Percentiles rank a stretch among this genome's conserved stretches.
phyloP scores from a whole-genome alignment of 352 stramenopile species.

The Lagenidium sp. region DNA sequence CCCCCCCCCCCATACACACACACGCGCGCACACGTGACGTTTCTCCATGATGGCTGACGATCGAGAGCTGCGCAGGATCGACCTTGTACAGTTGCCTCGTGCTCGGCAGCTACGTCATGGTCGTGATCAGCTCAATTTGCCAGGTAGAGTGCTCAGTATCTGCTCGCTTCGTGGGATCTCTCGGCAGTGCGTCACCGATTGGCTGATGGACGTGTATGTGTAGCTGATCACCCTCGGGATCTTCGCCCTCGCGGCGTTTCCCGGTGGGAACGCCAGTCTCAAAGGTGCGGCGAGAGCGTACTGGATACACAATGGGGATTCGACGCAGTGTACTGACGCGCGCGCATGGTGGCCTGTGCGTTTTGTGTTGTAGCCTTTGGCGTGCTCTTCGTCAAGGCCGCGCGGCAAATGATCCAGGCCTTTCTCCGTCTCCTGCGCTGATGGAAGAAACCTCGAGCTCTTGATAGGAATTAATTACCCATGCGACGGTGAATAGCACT shows the following conservation, averaged over 20 bases:
- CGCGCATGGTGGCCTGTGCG: too few species aligned
- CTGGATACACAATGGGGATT: background rate
- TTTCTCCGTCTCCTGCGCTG: constrained; percentile 47
- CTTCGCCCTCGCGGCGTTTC: constrained; percentile 53
- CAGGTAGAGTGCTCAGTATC: constrained; percentile 16
- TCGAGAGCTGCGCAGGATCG: constrained; percentile 16
- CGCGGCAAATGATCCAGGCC: constrained; percentile 48
- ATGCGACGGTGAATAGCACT: too few species aligned
- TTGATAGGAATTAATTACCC: too few species aligned
- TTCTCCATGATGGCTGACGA: background rate
- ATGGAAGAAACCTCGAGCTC: too few species aligned
- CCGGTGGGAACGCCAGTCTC: constrained; percentile 46
- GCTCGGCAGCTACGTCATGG: constrained; percentile 72
- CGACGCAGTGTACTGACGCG: background rate
- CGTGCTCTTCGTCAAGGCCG: constrained; percentile 55
- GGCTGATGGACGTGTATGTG: constrained; percentile 1
- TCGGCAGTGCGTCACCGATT: background rate
- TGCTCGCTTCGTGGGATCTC: background rate
- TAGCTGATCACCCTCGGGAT: constrained; percentile 48
- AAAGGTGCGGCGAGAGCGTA: constrained; percentile 25
- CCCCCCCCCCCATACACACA: background rate
- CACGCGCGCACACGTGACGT: background rate
- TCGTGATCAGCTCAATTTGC: constrained; percentile 65
- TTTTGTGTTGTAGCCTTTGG: constrained; percentile 32
- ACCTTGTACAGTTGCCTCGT: constrained; percentile 81